Conservation (phyloP, 140 eudicot genomes). For the Erigeron philadelphicus region DNA sequence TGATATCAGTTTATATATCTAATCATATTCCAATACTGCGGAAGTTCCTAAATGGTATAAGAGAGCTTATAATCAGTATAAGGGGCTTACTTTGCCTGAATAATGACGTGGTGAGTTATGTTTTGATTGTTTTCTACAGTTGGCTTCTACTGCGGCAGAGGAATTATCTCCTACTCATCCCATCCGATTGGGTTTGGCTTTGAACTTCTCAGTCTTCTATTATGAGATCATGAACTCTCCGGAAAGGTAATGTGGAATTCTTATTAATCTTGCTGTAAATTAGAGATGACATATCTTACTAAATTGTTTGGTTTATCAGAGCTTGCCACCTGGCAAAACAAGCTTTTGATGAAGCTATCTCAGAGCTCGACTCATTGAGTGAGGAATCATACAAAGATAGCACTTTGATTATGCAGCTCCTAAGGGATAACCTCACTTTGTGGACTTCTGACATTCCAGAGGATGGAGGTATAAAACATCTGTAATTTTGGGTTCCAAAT, state of each 20-base stretch:
- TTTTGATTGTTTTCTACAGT: slow-evolving; percentile 32
- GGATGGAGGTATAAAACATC: slow-evolving; percentile 48
- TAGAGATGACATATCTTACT: not conserved
- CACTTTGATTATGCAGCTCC: slow-evolving; percentile 63
- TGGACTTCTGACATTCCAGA: slow-evolving; percentile 70
- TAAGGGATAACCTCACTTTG: slow-evolving; percentile 70
- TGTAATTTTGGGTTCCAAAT: not conserved
- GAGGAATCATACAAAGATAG: slow-evolving; percentile 71
- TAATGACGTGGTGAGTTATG: slow-evolving; percentile 11
- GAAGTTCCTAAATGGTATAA: not conserved
- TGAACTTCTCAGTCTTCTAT: slow-evolving; percentile 58
- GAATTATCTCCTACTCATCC: slow-evolving; percentile 62
- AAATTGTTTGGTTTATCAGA: slow-evolving; percentile 24
- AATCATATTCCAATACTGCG: not conserved
- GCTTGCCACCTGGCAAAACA: slow-evolving; percentile 67
- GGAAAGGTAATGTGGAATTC: slow-evolving; percentile 38
- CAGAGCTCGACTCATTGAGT: slow-evolving; percentile 56
- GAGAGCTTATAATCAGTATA: not conserved
- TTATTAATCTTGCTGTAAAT: not conserved
- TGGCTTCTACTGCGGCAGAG: slow-evolving; percentile 52
- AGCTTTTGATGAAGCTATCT: slow-evolving; percentile 71
- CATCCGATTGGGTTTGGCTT: slow-evolving; percentile 59
- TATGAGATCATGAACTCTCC: slow-evolving; percentile 62
- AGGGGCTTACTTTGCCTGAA: not conserved
- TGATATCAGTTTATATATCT: not conserved